Conservation (phyloP, 2,329 filamentous ascomycete species). For the Teratosphaeria gauchensis region DNA sequence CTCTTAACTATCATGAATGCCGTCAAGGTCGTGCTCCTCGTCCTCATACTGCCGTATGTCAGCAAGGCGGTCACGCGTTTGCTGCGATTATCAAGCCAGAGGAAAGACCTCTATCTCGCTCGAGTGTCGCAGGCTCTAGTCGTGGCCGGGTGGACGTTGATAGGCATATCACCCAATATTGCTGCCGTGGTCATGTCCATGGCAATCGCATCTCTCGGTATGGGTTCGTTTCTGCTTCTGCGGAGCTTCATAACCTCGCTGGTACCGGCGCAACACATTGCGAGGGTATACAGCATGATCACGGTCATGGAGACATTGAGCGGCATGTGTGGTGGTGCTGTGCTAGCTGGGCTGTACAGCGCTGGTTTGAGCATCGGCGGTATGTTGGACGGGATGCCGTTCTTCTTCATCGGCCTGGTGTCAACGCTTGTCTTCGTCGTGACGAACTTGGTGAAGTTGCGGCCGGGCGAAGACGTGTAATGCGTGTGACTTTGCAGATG, state of each 20-base stretch:
- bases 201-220: constrained; percentile 37
- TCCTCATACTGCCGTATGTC: constrained; percentile 23
- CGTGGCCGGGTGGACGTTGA: constrained; percentile 18
- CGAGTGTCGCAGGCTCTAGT: constrained; percentile 20
- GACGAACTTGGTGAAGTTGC: constrained; percentile 11
- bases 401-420: constrained; percentile 31
- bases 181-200: constrained; percentile 28
- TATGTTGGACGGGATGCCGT: constrained; percentile 42
- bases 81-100: constrained; percentile 14
- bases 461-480: constrained; percentile 22
- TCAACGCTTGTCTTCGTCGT: constrained; percentile 13
- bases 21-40: constrained; percentile 21
- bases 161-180: constrained; percentile 23
- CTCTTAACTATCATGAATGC: constrained; percentile 22
- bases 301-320: constrained; percentile 42
- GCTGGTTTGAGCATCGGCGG: constrained; percentile 38
- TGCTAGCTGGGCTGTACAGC: constrained; percentile 39
- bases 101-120: constrained; percentile 24
- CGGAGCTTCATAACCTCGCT: constrained; percentile 45
- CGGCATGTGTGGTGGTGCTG: constrained; percentile 38
- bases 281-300: constrained; percentile 45
- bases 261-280: constrained; percentile 46
- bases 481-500: not conserved
- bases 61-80: constrained; percentile 12
- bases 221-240: constrained; percentile 35